Conservation (phyloP, 2,329 filamentous ascomycete species). For the Cladobotryum protrusum region DNA sequence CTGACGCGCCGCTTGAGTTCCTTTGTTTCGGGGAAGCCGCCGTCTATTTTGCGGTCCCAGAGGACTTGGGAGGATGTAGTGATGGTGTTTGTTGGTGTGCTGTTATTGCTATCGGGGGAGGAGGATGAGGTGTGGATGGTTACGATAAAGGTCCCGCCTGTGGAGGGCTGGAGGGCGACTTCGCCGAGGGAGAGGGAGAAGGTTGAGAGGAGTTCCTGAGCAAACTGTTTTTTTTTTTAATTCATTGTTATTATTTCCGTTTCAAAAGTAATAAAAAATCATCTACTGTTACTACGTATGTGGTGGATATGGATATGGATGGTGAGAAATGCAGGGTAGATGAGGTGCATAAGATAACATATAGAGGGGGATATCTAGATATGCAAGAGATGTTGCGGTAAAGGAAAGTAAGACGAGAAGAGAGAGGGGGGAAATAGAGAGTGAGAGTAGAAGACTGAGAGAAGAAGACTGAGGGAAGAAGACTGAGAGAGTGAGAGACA, state of each 20-base stretch:
- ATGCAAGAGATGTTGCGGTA: too few relatives aligned
- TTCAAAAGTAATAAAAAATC: too few relatives aligned
- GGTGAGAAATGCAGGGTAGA: too few relatives aligned
- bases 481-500: slow-evolving; percentile 1
- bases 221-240: slow-evolving; percentile 53
- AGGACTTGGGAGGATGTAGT: slow-evolving; percentile 45
- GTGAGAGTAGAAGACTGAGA: not conserved
- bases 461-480: not conserved
- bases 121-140: slow-evolving; percentile 44
- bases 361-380: too few relatives aligned
- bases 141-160: slow-evolving; percentile 77
- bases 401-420: not conserved
- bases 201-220: slow-evolving; percentile 90
- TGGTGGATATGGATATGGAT: not conserved
- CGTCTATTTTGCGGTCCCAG: slow-evolving; percentile 84
- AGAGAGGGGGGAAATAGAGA: not conserved
- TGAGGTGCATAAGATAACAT: too few relatives aligned
- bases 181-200: slow-evolving; percentile 81
- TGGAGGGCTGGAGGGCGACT: slow-evolving; percentile 77
- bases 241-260: too few relatives aligned
- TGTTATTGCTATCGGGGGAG: slow-evolving; percentile 12
- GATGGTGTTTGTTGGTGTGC: slow-evolving; percentile 12
- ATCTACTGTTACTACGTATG: too few relatives aligned
- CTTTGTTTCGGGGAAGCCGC: slow-evolving; percentile 92
- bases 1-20: slow-evolving; percentile 79